A percentile compares a stretch with the other conserved stretches of the same genome.
Conservation (phyloP, 116 monocot species). For the Papilionanthe hybrid region DNA sequence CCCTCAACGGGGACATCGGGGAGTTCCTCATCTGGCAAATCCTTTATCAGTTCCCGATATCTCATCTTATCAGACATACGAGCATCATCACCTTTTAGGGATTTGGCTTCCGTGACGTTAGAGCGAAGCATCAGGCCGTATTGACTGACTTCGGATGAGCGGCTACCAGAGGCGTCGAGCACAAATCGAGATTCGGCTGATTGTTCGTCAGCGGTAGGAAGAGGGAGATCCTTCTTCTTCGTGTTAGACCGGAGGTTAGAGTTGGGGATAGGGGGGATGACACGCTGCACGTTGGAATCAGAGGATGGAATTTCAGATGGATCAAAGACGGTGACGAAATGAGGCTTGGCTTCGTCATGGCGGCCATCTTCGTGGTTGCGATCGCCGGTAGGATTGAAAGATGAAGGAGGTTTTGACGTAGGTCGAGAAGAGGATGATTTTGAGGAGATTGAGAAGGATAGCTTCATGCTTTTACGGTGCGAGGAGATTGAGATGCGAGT, state of each 20-base stretch:
- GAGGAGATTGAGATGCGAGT: background rate
- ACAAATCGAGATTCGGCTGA: constrained; percentile 32
- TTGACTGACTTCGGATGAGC: constrained; percentile 14
- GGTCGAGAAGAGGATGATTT: constrained; percentile 10
- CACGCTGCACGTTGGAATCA: constrained; percentile 12
- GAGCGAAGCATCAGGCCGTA: constrained; percentile 66
- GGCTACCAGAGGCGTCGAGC: constrained; percentile 30
- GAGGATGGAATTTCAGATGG: constrained; percentile 35
- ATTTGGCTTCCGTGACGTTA: background rate
- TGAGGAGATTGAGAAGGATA: constrained; percentile 24
- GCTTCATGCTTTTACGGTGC: constrained; percentile 1
- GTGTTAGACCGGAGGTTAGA: constrained; percentile 33
- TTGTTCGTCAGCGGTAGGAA: constrained; percentile 25
- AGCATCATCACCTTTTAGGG: background rate
- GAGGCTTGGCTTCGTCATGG: background rate
- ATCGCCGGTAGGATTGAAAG: background rate
- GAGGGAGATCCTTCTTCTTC: constrained; percentile 48
- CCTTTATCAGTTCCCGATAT: constrained; percentile 41
- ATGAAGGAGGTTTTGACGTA: constrained; percentile 7
- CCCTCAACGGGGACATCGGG: constrained; percentile 52
- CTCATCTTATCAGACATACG: constrained; percentile 17
- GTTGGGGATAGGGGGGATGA: constrained; percentile 66
- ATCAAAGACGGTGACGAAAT: constrained; percentile 31
- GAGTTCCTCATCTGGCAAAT: constrained; percentile 75
- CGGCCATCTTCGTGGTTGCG: background rate